phyloP scores from a whole-genome alignment of 139 green algal genomes.

The Auxenochlorella protothecoides region DNA sequence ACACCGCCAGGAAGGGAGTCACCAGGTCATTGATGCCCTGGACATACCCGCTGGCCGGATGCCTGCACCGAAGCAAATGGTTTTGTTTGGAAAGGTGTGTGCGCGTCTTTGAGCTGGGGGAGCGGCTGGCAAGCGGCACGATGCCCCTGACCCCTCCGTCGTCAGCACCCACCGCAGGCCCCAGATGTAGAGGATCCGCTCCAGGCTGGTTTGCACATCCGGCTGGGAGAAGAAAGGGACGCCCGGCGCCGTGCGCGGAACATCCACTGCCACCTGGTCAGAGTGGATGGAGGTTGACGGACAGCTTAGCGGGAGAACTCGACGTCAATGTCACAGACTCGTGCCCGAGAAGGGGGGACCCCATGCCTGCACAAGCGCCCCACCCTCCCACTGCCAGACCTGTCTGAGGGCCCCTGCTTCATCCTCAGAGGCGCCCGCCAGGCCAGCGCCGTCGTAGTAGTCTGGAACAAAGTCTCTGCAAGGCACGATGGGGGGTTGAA shows the following conservation, averaged over 20 bases:
- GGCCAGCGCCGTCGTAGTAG: slow-evolving; percentile 65
- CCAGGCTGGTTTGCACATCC: slow-evolving; percentile 70
- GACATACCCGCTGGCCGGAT: slow-evolving; percentile 87
- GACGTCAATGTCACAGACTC: too few species aligned
- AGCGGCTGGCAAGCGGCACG: too few species aligned
- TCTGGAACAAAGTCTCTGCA: slow-evolving; percentile 8
- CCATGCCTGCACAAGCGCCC: too few species aligned
- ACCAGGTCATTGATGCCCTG: slow-evolving; percentile 98
- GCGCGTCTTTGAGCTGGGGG: too few species aligned
- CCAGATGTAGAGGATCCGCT: slow-evolving; percentile 92
- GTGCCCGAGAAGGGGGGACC: too few species aligned
- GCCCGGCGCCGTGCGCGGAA: slow-evolving; percentile 79
- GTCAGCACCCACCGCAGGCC: slow-evolving; percentile 50
- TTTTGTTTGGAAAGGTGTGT: too few species aligned
- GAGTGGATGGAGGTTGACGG: neutral
- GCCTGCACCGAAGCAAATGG: slow-evolving; percentile 29
- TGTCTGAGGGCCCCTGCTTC: slow-evolving; percentile 71
- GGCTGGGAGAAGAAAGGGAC: slow-evolving; percentile 80
- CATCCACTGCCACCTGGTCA: slow-evolving; percentile 80
- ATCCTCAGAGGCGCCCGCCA: slow-evolving; percentile 45
- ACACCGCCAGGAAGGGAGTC: slow-evolving; percentile 89
- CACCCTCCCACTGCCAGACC: slow-evolving; percentile 23
- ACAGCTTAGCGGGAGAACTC: too few species aligned
- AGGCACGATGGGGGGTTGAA: too few species aligned
- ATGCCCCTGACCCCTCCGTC: too few species aligned